Percentiles rank a stretch among this genome's conserved stretches.
Conservation (phyloP, 352 stramenopile species). For the Globisporangium cystogenes region DNA sequence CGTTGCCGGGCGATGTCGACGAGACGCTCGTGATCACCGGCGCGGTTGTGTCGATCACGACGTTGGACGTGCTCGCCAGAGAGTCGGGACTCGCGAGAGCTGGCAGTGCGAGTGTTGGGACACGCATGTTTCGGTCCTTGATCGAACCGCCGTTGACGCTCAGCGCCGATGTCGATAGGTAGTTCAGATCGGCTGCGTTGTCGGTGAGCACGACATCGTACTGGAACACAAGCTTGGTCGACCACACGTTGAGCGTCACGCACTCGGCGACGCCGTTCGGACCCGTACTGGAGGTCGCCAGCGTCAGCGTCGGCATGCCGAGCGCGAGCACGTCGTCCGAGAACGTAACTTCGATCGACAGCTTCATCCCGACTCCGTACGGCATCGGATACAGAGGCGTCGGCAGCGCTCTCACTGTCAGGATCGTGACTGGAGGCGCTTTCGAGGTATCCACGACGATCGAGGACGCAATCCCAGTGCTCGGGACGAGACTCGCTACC, state of each 20-base stretch:
- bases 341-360: slow-evolving; percentile 67
- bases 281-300: slow-evolving; percentile 33
- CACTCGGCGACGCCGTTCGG: slow-evolving; percentile 50
- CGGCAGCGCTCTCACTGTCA: slow-evolving; percentile 31
- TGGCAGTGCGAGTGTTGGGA: slow-evolving; percentile 48
- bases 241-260: slow-evolving; percentile 49
- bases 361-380: slow-evolving; percentile 56
- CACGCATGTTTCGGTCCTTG: slow-evolving; percentile 60
- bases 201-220: slow-evolving; percentile 65
- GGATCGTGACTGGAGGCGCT: slow-evolving; percentile 39
- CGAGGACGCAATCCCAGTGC: slow-evolving; percentile 43
- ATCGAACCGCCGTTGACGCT: slow-evolving; percentile 50
- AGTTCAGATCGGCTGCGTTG: slow-evolving; percentile 47
- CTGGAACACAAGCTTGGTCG: slow-evolving; percentile 49
- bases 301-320: slow-evolving; percentile 44
- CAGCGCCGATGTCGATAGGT: slow-evolving; percentile 48
- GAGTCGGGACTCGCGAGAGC: slow-evolving; percentile 31
- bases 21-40: slow-evolving; percentile 53
- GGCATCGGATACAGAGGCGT: slow-evolving; percentile 39
- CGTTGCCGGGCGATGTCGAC: slow-evolving; percentile 42
- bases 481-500: slow-evolving; percentile 51
- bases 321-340: slow-evolving; percentile 68
- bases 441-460: slow-evolving; percentile 61
- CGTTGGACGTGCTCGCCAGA: slow-evolving; percentile 36
- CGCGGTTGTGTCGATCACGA: slow-evolving; percentile 67